phyloP scores from a whole-genome alignment of 1,284 basidiomycete genomes.

The Megacollybia platyphylla region DNA sequence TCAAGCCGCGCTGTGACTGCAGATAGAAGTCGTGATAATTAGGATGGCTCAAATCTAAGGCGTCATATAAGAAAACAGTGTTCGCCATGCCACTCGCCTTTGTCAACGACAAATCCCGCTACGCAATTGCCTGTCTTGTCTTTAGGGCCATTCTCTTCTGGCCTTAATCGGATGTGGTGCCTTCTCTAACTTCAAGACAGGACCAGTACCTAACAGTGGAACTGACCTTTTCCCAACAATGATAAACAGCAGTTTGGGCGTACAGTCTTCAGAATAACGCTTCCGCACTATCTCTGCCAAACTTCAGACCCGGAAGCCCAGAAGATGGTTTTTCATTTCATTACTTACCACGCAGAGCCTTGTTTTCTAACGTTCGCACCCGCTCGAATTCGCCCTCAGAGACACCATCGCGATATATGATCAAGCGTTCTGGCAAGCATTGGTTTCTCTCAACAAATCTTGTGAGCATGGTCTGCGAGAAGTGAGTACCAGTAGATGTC shows the following conservation, averaged over 20 bases:
- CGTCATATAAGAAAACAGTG: background rate
- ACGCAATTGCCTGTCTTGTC: conserved; percentile 18
- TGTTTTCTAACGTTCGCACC: background rate
- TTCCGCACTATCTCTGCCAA: background rate
- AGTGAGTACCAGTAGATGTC: background rate
- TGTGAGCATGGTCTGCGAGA: background rate
- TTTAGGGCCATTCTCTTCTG: conserved; percentile 9
- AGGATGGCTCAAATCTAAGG: conserved; percentile 17
- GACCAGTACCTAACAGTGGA: too few relatives aligned
- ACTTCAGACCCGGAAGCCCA: background rate
- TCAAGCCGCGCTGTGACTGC: conserved; percentile 21
- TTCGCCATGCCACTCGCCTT: conserved; percentile 8
- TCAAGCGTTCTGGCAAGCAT: conserved; percentile 9
- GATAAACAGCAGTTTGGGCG: conserved; percentile 18
- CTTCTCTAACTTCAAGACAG: conserved; percentile 4
- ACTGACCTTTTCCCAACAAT: conserved; percentile 20
- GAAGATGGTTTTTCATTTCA: background rate
- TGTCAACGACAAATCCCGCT: conserved; percentile 18
- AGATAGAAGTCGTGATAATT: conserved; percentile 20
- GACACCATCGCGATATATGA: conserved; percentile 24
- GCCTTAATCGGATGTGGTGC: conserved; percentile 27
- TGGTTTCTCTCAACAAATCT: background rate
- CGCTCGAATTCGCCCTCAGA: conserved; percentile 17
- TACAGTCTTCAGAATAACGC: background rate
- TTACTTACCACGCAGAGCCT: background rate